Conservation (phyloP, 1,139 yeast genomes). For the Yamadazyma trypodendri region DNA sequence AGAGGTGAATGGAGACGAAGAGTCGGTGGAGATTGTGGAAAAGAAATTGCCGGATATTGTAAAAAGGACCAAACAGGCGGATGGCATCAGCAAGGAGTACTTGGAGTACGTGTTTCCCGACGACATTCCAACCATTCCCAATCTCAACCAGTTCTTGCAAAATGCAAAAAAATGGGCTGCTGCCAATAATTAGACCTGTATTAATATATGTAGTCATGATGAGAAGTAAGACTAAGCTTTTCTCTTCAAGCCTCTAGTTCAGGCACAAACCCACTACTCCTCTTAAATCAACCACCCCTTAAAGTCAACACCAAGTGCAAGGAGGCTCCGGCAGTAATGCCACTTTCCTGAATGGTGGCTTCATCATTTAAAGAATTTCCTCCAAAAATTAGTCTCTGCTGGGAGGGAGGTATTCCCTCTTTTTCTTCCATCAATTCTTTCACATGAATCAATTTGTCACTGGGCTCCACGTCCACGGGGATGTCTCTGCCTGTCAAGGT, state of each 20-base stretch:
- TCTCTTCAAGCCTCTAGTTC: too few species aligned
- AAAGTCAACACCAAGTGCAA: constrained; percentile 86
- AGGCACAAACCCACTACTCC: too few species aligned
- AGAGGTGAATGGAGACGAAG: constrained; percentile 53
- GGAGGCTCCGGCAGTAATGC: constrained; percentile 72
- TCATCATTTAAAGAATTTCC: constrained; percentile 92
- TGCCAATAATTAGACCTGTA: too few species aligned
- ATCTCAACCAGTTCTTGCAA: constrained; percentile 53
- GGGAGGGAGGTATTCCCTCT: constrained; percentile 97
- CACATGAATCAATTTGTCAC: constrained; percentile 74
- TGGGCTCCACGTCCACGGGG: constrained; percentile 74
- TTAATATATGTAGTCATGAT: too few species aligned
- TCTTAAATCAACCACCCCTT: constrained; percentile 67
- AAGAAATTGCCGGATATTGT: constrained; percentile 58
- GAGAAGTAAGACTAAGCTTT: too few species aligned
- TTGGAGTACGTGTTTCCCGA: constrained; percentile 70
- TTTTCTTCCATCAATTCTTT: constrained; percentile 94
- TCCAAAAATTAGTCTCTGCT: constrained; percentile 85
- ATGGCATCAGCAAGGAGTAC: constrained; percentile 54
- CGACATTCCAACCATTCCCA: constrained; percentile 37
- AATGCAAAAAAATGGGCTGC: constrained; percentile 63
- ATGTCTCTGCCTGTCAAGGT: constrained; percentile 86
- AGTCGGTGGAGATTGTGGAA: constrained; percentile 33
- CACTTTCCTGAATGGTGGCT: constrained; percentile 64
- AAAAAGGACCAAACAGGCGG: constrained; percentile 43